Evolutionary conservation across 768 basidiomycete species (phyloP).

Genomic region (Porphyrellus cyaneotinctus): DNA sequence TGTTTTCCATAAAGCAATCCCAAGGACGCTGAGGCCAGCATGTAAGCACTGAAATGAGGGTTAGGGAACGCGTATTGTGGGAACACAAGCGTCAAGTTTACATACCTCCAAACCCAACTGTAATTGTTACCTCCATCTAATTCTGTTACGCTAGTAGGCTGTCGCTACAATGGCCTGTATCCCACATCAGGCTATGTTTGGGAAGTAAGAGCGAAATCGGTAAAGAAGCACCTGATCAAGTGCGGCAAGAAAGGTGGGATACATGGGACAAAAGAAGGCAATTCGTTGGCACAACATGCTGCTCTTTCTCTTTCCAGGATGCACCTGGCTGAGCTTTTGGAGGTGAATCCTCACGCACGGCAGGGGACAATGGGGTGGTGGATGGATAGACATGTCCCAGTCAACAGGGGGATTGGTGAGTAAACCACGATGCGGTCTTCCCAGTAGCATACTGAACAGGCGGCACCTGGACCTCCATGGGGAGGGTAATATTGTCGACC

Average conservation of each 20-base stretch:
- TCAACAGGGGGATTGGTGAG: not conserved
- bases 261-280: constrained; percentile 42
- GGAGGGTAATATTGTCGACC: no score
- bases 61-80: no score
- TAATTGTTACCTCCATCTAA: constrained; percentile 44
- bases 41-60: constrained; percentile 37
- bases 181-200: not conserved
- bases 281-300: constrained; percentile 43
- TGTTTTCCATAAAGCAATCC: constrained; percentile 48
- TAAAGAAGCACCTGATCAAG: constrained; percentile 39
- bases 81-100: not conserved
- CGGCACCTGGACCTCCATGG: no score
- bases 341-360: not conserved
- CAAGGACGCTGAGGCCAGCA: constrained; percentile 41
- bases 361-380: not conserved
- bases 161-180: constrained; percentile 45
- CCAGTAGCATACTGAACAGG: constrained; percentile 5
- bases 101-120: constrained; percentile 49
- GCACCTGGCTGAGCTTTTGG: constrained; percentile 24
- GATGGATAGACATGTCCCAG: not conserved
- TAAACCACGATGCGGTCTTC: constrained; percentile 1
- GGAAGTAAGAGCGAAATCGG: not conserved
- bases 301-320: constrained; percentile 38
- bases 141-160: constrained; percentile 46
- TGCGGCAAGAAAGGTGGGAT: constrained; percentile 42